These are phyloP conservation scores for Schizophyllum commune DNA, from an alignment of 1,284 basidiomycete species.

Conservation along the genomic window DNA sequence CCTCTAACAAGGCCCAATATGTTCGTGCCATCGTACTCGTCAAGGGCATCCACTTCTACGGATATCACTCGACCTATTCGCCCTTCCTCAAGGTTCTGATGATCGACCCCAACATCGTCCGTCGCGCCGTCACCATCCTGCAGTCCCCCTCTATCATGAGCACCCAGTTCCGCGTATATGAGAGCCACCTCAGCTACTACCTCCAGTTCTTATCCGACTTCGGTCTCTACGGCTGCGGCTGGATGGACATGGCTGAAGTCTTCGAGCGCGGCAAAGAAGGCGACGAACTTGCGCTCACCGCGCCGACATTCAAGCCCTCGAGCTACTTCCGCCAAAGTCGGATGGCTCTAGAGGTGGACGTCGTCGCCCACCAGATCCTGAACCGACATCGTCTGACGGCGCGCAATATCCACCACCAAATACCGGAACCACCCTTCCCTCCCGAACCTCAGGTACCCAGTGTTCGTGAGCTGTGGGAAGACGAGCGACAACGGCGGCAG, in stretches of 20 bases:
- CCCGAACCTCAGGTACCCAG: conserved; percentile 79
- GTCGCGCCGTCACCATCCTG: conserved; percentile 67
- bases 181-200: conserved; percentile 84
- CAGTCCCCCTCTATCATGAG: conserved; percentile 78
- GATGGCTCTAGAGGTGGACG: conserved; percentile 81
- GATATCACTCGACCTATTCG: conserved; percentile 80
- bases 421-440: conserved; percentile 43
- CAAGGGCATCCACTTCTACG: conserved; percentile 95
- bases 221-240: conserved; percentile 92
- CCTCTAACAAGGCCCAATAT: conserved; percentile 47
- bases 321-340: conserved; percentile 61
- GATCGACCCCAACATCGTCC: conserved; percentile 62
- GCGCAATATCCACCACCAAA: conserved; percentile 67
- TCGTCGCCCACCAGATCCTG: conserved; percentile 74
- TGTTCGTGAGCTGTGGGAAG: conserved; percentile 92
- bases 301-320: conserved; percentile 31
- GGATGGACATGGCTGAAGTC: conserved; percentile 65
- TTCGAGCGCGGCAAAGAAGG: conserved; percentile 41
- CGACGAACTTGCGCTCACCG: conserved; percentile 10
- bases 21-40: conserved; percentile 75
- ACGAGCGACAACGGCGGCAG: conserved; percentile 71
- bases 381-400: conserved; percentile 68
- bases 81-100: conserved; percentile 90
- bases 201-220: conserved; percentile 96
- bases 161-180: conserved; percentile 73